Base-by-base conservation (phyloP, 805 yeast species). In the Kazachstania africana region DNA sequence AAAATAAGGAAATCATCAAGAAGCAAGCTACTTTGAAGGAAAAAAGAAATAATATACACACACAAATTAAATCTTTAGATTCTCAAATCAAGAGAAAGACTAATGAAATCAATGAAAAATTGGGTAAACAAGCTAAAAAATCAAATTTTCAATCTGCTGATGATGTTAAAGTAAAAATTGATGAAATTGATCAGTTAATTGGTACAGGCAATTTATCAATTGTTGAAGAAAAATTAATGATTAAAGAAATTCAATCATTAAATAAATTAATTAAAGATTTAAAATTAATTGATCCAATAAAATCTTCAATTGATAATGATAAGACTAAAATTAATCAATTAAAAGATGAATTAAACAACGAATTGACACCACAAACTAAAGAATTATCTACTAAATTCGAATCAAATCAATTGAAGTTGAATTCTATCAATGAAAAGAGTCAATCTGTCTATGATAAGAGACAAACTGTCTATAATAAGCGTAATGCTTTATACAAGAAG, bases 191-290 rank as follows among this genome's bases (percentile, higher is more conserved):
- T 55, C 69, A 67, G 26, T 65, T 69, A 43, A 77, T 91, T 39
- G 82, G 80, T 34, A 60, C 79, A 31, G 97, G 97, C 40, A 60
- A 68, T 28, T 66, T 91, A 54, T 72, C 82, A 47, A 73, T 91
- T 50, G 96, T 85, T 33, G 95, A 88, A 41, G 99, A 91, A 69
- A 78, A 83, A 65, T 70, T 75, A 52, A 60, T 68, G 42, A 74
- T 91, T 44, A 81, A 81, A 62, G 97, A 88, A 62, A 80, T 84
- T 68, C 70, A 84, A 32, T 59, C 76, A 28, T 71, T 91, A 57
- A 76, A 88, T 60, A 84, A 82, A 62, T 62, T 80, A 53, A 74
- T 77, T 51, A 79, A 78, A 57, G 87, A 78, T 56, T 81, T 83
- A 53, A 72, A 73, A 30, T 66, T 70, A 29, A 65, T 87, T 45